A percentile compares a stretch with the other conserved stretches of the same genome.
phyloP scores from a whole-genome alignment of 2,329 filamentous ascomycete species.

The Sclerotinia borealis region DNA sequence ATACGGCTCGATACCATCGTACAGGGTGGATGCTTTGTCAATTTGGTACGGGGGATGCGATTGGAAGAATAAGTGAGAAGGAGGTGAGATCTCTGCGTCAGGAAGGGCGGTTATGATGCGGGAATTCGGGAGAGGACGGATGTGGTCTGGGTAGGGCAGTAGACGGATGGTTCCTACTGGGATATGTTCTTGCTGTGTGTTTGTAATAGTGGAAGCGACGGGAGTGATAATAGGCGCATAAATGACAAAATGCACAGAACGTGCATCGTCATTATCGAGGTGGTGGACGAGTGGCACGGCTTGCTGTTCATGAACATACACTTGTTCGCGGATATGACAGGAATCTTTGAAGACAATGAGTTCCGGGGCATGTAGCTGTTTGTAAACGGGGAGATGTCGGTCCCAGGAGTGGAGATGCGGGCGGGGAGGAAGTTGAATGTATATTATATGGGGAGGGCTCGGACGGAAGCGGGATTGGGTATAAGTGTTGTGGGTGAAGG shows the following conservation, averaged over 20 bases:
- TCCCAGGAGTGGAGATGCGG: neutral
- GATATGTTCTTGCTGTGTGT: neutral
- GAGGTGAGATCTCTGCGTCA: neutral
- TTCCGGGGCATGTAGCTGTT: neutral
- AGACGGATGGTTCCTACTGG: slow-evolving; percentile 1
- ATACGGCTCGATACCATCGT: slow-evolving; percentile 65
- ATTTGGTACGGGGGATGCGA: slow-evolving; percentile 17
- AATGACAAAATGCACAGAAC: slow-evolving; percentile 3
- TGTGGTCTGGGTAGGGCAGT: neutral
- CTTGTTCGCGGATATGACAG: slow-evolving; percentile 3
- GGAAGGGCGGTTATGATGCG: neutral
- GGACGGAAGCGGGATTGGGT: neutral
- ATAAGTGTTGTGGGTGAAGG: neutral
- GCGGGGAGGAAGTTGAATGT: neutral
- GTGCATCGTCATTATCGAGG: slow-evolving; percentile 6
- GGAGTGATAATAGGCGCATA: neutral
- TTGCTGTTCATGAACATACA: slow-evolving; percentile 6
- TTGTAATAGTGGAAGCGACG: neutral
- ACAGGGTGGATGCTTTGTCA: slow-evolving; percentile 40
- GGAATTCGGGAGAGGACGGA: neutral
- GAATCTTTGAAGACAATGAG: neutral
- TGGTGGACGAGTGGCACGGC: neutral
- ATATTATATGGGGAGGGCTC: neutral
- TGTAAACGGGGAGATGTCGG: neutral
- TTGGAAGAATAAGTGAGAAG: neutral